phyloP scores from a whole-genome alignment of 2,329 filamentous ascomycete genomes.

The Colletotrichum truncatum region DNA sequence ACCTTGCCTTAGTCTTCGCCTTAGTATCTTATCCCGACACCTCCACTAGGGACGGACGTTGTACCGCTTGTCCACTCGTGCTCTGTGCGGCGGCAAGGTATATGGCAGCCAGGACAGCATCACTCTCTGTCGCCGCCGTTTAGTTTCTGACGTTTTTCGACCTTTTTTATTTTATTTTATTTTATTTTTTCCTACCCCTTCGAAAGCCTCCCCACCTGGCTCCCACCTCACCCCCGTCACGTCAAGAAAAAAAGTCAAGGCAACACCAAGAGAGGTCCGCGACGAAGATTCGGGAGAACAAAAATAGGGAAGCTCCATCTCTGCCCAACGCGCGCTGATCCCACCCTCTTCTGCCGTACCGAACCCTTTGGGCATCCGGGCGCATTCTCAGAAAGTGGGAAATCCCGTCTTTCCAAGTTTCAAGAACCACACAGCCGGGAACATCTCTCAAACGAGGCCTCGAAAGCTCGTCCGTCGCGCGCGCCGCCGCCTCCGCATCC shows the following conservation, averaged over 20 bases:
- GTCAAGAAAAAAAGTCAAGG: conserved; percentile 1
- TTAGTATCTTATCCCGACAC: conserved; percentile 11
- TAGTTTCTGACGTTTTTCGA: conserved; percentile 21
- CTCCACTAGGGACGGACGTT: conserved; percentile 2
- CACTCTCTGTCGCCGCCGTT: conserved; percentile 14
- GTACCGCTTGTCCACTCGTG: conserved; percentile 3
- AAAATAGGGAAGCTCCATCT: conserved; percentile 34
- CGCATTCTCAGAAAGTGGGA: conserved; percentile 22
- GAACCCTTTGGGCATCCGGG: conserved; percentile 28
- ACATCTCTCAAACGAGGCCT: conserved; percentile 22
- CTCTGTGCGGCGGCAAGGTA: conserved; percentile 14
- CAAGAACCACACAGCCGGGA: conserved; percentile 31
- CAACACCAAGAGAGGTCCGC: conserved; percentile 2
- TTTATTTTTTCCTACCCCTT: not conserved
- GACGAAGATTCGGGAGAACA: not conserved
- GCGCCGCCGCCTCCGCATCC: conserved; percentile 12
- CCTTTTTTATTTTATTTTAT: too few species aligned
- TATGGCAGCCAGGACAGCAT: conserved; percentile 21
- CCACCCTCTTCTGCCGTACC: conserved; percentile 32
- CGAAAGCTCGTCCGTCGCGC: not conserved
- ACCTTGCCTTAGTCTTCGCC: conserved; percentile 8
- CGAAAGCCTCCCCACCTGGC: conserved; percentile 34
- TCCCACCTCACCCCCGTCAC: conserved; percentile 34
- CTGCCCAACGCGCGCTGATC: conserved; percentile 50
- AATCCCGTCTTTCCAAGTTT: conserved; percentile 28